phyloP scores from a whole-genome alignment of 2,329 filamentous ascomycete genomes.

The Trichoderma oligosporum region DNA sequence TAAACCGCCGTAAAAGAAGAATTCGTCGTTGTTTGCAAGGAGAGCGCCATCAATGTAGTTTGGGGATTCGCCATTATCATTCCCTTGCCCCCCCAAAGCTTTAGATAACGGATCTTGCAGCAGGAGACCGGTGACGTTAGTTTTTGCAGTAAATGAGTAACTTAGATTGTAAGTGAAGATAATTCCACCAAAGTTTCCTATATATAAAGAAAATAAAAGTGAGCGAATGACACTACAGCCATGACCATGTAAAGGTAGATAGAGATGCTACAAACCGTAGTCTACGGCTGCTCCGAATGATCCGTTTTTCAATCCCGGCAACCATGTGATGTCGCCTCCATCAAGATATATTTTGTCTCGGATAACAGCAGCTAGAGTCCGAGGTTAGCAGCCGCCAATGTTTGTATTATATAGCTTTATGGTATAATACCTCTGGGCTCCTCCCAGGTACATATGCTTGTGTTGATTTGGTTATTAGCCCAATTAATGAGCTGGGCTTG shows the following conservation, averaged over 20 bases:
- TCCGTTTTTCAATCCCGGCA: constrained; percentile 47
- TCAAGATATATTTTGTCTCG: constrained; percentile 63
- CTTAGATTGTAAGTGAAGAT: constrained; percentile 59
- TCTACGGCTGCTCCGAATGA: constrained; percentile 24
- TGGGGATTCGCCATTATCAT: constrained; percentile 50
- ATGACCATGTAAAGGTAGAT: neutral
- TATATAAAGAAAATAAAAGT: neutral
- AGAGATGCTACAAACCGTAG: constrained; percentile 39
- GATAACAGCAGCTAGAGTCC: constrained; percentile 49
- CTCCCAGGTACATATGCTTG: constrained; percentile 58
- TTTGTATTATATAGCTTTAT: neutral
- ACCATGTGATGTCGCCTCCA: constrained; percentile 56
- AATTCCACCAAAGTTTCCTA: constrained; percentile 50
- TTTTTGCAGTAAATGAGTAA: constrained; percentile 47
- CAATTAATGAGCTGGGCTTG: constrained; percentile 46
- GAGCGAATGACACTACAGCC: neutral
- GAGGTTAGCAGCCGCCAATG: constrained; percentile 22
- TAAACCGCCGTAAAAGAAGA: constrained; percentile 60
- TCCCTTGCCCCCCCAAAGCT: constrained; percentile 43
- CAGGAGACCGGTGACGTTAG: constrained; percentile 54
- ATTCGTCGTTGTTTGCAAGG: constrained; percentile 61
- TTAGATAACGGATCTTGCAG: constrained; percentile 43
- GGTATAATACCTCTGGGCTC: constrained; percentile 40
- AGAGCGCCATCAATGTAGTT: constrained; percentile 61
- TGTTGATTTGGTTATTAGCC: constrained; percentile 50